Conservation (phyloP, 2,329 filamentous ascomycete genomes). For the Lasiodiplodia hormozganensis region DNA sequence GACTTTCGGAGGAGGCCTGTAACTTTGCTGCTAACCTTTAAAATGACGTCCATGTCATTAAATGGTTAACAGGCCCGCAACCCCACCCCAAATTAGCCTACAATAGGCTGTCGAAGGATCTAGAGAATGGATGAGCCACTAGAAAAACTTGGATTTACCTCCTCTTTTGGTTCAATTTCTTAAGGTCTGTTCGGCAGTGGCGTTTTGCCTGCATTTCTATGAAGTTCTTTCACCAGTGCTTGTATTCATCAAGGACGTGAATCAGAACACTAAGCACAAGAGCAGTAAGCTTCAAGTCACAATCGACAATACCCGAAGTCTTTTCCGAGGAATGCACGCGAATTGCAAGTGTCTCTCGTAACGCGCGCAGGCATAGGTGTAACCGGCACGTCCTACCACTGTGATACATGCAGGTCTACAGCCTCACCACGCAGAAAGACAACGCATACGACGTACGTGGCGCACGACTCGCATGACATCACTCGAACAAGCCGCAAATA, state of each 20-base stretch:
- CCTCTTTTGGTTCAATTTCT: background rate
- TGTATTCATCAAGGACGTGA: background rate
- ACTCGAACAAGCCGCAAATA: background rate
- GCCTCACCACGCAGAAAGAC: background rate
- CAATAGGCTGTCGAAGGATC: background rate
- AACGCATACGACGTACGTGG: background rate
- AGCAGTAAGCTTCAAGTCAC: background rate
- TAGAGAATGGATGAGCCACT: background rate
- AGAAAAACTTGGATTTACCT: background rate
- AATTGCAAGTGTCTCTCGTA: background rate
- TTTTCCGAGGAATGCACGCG: background rate
- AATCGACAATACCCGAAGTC: background rate
- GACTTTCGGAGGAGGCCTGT: too few species aligned
- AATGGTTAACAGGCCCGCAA: background rate
- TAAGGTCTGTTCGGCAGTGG: background rate
- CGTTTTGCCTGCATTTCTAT: background rate
- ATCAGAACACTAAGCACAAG: background rate
- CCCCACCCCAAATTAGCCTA: background rate
- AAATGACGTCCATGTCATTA: background rate
- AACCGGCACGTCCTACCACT: background rate
- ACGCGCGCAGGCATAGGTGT: background rate
- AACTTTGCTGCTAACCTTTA: background rate
- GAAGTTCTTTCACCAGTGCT: background rate
- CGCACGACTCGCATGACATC: background rate
- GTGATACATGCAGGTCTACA: background rate